These are phyloP conservation scores for Arxiozyma slooffiae DNA, from an alignment of 1,139 yeast genomes.

Conservation along the genomic window DNA sequence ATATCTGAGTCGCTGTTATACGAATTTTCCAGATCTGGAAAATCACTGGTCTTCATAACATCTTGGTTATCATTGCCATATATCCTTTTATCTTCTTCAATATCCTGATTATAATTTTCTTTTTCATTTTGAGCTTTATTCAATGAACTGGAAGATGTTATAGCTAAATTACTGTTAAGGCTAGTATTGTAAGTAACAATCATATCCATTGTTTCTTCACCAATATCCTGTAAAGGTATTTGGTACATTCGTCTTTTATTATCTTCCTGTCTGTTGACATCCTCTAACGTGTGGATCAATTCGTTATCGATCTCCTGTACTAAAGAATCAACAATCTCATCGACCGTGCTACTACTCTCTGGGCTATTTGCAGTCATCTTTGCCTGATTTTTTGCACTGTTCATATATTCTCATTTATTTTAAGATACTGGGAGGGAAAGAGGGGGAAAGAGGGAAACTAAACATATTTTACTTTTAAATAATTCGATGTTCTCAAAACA, in stretches of 20 bases:
- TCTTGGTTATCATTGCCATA: background rate
- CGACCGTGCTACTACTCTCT: conserved; percentile 3
- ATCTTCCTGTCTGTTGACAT: background rate
- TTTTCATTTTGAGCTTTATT: background rate
- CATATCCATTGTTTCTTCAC: conserved; percentile 28
- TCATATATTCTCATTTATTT: no score
- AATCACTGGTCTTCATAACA: background rate
- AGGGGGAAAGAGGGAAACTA: no score
- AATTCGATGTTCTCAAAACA: background rate
- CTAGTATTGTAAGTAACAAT: conserved; percentile 21
- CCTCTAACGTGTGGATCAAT: conserved; percentile 10
- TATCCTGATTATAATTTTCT: background rate
- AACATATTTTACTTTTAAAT: background rate
- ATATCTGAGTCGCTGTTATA: background rate
- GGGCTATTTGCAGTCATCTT: background rate
- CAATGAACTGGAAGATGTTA: background rate
- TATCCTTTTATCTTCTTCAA: background rate
- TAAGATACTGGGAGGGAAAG: no score
- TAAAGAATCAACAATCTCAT: conserved; percentile 18
- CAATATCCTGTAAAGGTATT: conserved; percentile 23
- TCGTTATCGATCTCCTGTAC: conserved; percentile 24
- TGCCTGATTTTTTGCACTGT: background rate
- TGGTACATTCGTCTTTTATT: conserved; percentile 6
- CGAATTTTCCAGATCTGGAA: background rate
- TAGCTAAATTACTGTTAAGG: conserved; percentile 5